Conservation (phyloP, 202 grass and related monocot genomes). For the Sporobolus alterniflorus region DNA sequence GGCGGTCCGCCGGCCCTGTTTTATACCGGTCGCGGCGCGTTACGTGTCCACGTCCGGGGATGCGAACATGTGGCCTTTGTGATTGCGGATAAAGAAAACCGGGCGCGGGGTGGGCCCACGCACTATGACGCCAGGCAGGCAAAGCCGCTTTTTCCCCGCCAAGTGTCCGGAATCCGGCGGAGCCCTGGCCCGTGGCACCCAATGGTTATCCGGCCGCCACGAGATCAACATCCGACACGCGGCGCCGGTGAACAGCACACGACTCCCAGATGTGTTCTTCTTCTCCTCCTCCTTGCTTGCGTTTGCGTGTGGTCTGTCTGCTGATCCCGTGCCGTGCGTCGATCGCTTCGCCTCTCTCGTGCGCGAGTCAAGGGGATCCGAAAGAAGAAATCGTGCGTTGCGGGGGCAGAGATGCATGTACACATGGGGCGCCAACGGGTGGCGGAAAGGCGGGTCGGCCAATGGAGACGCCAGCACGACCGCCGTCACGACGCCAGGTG, state of each 20-base stretch:
- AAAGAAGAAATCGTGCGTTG: neutral
- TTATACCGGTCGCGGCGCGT: constrained; percentile 30
- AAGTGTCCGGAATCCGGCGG: constrained; percentile 37
- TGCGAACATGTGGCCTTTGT: constrained; percentile 43
- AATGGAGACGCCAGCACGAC: constrained; percentile 1
- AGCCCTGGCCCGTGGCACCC: constrained; percentile 3
- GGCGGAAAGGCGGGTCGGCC: constrained; percentile 41
- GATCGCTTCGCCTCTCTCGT: neutral
- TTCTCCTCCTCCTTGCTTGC: too few species aligned
- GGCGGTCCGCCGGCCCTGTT: neutral
- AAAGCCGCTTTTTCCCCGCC: constrained; percentile 36
- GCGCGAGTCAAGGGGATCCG: neutral
- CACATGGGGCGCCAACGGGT: constrained; percentile 8
- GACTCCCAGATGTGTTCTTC: constrained; percentile 3
- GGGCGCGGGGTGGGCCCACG: neutral
- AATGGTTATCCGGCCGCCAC: constrained; percentile 40
- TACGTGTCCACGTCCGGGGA: constrained; percentile 41
- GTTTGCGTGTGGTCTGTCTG: neutral
- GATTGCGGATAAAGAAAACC: constrained; percentile 30
- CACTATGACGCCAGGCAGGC: constrained; percentile 5
- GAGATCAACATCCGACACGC: constrained; percentile 37
- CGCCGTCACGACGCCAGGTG: constrained; percentile 42
- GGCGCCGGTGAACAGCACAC: neutral
- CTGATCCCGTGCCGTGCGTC: neutral
- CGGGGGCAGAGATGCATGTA: too few species aligned